These are phyloP conservation scores for Sclerotinia sclerotiorum DNA, from an alignment of 2,329 filamentous ascomycete species.

Conservation along the genomic window DNA sequence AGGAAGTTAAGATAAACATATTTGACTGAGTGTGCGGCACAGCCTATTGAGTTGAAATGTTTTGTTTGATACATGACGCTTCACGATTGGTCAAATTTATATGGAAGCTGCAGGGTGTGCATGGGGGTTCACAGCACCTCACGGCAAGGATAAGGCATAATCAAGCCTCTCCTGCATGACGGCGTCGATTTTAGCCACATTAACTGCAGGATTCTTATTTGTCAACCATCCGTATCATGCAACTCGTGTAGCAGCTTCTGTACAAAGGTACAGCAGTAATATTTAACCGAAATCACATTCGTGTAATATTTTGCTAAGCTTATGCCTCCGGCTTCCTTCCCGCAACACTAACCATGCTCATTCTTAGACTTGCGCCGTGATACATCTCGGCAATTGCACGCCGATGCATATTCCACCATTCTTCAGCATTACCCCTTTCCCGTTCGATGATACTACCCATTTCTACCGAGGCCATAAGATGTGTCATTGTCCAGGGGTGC, in stretches of 20 bases:
- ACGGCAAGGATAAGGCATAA: neutral
- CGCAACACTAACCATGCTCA: constrained; percentile 4
- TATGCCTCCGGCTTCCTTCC: neutral
- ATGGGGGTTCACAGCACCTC: neutral
- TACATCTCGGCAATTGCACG: constrained; percentile 6
- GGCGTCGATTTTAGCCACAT: neutral
- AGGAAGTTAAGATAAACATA: neutral
- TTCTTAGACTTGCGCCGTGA: neutral
- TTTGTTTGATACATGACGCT: neutral
- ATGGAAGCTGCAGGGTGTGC: neutral
- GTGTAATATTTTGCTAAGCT: neutral
- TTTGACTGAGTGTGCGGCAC: neutral
- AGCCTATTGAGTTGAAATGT: neutral
- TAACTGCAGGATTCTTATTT: neutral
- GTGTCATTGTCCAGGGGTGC: constrained; percentile 3
- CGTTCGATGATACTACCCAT: constrained; percentile 1
- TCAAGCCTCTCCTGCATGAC: neutral
- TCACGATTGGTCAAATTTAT: neutral
- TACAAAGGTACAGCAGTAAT: neutral
- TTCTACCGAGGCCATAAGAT: constrained; percentile 7
- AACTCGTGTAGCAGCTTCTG: neutral
- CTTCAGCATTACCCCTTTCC: constrained; percentile 4
- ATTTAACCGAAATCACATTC: neutral
- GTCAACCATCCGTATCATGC: neutral
- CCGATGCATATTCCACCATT: constrained; percentile 3